Evolutionary conservation across 306 rosid genomes (phyloP), one percentile per base, ranked within the genome.

Genomic region (Glycine soja): DNA sequence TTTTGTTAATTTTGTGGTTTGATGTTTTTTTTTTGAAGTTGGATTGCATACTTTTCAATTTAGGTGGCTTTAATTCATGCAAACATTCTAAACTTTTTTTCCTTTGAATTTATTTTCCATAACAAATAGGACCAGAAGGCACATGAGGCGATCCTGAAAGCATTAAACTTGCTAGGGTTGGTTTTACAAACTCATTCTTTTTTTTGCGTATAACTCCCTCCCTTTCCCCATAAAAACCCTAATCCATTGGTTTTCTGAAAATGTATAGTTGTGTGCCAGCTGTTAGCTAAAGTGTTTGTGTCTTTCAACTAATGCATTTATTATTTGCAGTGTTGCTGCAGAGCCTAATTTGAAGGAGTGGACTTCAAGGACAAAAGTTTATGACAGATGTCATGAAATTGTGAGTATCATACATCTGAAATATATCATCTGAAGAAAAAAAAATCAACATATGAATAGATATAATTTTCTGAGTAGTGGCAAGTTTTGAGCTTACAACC

Each of bases 111-210:
- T 57, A 36, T 80, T 43, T 82, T 70, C 72, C 76, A 57, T 83
- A 40, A 76, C 58, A 70, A 80, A 89, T 81, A 93, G 97, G 90
- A 91, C 65, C 97, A 93, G 89, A 91, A 87, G 88, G 96, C 94
- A 18, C 97, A 93, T 79, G 92, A 88, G 79, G 96, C 97, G 18
- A 90, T 93, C 90, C 87, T 91, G 97, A 91, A 88, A 85, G 90
- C 80, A 75, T 83, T 93, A 77, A 88, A 93, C 90, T 89, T 93
- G 82, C 82, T 51, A 69, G 81, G 93, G 97, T 93, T 81, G 77
- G 91, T 88, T 59, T 76, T n/a, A 10, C 75, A 59, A 74, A 82
- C 87, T 83, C 74, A 61, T 74, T 81, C 72, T 82, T 84, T 12
- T 19, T 72, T 76, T 51, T 24, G 45, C 70, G 34, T 57, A 52